These are phyloP conservation scores for Phaffia australis DNA, from an alignment of 768 basidiomycete species.

Conservation along the genomic window DNA sequence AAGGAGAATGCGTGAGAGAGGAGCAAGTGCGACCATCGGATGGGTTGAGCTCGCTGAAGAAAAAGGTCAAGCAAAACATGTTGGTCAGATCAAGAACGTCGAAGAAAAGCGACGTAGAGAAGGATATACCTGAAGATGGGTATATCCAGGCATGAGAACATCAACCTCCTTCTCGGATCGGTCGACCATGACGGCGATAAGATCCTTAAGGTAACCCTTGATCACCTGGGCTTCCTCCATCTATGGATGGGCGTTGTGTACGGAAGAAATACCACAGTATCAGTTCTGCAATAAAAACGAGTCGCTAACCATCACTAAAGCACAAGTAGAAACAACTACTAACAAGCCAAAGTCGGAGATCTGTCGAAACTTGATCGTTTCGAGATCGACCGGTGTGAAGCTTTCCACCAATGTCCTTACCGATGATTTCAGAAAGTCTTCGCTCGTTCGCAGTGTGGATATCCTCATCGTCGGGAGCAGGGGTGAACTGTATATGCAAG, in stretches of 20 bases:
- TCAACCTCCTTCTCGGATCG: conserved; percentile 90
- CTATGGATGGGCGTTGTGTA: conserved; percentile 18
- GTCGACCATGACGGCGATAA: conserved; percentile 79
- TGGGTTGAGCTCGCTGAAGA: conserved; percentile 83
- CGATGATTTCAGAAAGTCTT: conserved; percentile 82
- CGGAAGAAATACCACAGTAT: not conserved
- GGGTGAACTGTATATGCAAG: conserved; percentile 49
- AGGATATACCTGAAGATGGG: conserved; percentile 76
- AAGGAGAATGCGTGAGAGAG: conserved; percentile 92
- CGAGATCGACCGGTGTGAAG: conserved; percentile 93
- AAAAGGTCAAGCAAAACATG: not conserved
- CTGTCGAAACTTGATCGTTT: conserved; percentile 97
- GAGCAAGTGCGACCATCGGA: conserved; percentile 95
- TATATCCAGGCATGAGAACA: conserved; percentile 86
- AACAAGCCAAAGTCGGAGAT: conserved; percentile 88
- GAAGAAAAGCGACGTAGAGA: not conserved
- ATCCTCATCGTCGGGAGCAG: conserved; percentile 85
- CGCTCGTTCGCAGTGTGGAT: conserved; percentile 99
- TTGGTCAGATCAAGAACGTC: not conserved
- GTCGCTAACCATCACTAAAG: not conserved
- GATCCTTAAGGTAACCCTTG: conserved; percentile 56
- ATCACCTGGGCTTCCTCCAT: conserved; percentile 61
- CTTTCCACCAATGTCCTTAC: conserved; percentile 75
- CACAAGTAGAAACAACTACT: conserved; percentile 21
- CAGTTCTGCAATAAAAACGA: not conserved